A percentile compares a stretch with the other conserved stretches of the same genome.
These are phyloP conservation scores for Harringtonia aguacate DNA, from an alignment of 2,329 filamentous ascomycete genomes.

Conservation along the genomic window DNA sequence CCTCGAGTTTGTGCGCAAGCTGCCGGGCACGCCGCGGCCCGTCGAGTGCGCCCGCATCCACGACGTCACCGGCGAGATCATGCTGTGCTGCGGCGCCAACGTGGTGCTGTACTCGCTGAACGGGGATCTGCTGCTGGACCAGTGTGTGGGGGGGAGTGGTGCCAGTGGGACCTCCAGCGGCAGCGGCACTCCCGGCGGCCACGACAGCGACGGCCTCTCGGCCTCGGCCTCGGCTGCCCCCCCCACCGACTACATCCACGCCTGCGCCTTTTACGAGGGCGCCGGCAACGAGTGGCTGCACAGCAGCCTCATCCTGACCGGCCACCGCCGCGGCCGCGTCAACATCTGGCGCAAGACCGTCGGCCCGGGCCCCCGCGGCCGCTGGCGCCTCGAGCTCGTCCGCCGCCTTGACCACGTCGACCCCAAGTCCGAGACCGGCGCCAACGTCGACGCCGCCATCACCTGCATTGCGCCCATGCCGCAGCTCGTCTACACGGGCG, in stretches of 20 bases:
- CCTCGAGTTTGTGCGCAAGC: constrained; percentile 70
- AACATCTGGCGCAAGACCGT: constrained; percentile 58
- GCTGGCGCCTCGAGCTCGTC: constrained; percentile 68
- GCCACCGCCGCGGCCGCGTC: constrained; percentile 72
- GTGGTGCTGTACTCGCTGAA: constrained; percentile 81
- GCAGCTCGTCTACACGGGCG: constrained; percentile 80
- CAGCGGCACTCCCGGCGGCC: neutral
- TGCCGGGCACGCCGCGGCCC: constrained; percentile 41
- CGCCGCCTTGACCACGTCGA: constrained; percentile 76
- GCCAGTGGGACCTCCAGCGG: no score
- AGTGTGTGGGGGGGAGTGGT: constrained; percentile 67
- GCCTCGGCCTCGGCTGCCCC: neutral
- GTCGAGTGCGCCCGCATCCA: constrained; percentile 76
- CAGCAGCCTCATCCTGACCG: constrained; percentile 77
- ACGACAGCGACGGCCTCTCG: neutral
- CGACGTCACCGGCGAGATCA: constrained; percentile 80
- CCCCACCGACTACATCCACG: constrained; percentile 67
- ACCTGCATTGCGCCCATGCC: constrained; percentile 80
- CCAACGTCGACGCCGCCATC: constrained; percentile 56
- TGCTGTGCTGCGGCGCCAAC: constrained; percentile 67
- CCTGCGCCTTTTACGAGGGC: constrained; percentile 89
- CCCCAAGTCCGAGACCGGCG: constrained; percentile 46
- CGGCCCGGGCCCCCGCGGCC: constrained; percentile 40
- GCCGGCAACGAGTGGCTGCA: constrained; percentile 86
- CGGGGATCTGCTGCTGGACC: constrained; percentile 69